Percentiles rank a stretch among this genome's conserved stretches.
Evolutionary conservation across 441 rosid species (phyloP).

Genomic region (Gossypium gossypioides): DNA sequence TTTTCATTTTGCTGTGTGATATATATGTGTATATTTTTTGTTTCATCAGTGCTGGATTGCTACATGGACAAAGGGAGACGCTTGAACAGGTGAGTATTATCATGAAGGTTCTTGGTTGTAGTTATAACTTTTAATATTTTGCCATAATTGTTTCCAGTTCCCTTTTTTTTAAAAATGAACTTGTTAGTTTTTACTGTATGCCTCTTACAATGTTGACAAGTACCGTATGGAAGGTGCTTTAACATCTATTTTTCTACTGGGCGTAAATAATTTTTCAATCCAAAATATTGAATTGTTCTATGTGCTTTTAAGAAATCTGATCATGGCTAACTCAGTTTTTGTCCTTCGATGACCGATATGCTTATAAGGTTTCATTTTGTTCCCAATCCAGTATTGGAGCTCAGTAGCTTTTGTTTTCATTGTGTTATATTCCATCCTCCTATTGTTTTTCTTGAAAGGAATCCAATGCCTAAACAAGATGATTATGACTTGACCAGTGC

Average conservation of each 20-base stretch:
- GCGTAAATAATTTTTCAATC: background rate
- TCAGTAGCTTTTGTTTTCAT: too few relatives aligned
- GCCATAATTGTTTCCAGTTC: background rate
- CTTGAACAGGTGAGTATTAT: constrained; percentile 57
- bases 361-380: background rate
- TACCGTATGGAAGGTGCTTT: background rate
- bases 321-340: background rate
- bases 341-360: background rate
- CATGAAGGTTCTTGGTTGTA: background rate
- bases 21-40: constrained; percentile 14
- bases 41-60: constrained; percentile 60
- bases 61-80: constrained; percentile 82
- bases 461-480: background rate
- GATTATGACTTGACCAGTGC: background rate
- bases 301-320: background rate
- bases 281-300: background rate
- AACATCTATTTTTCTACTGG: background rate
- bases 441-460: background rate
- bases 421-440: background rate
- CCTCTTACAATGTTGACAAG: background rate
- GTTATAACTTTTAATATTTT: background rate
- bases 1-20: constrained; percentile 9
- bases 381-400: background rate
- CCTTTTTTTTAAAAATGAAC: background rate
- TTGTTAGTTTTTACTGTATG: background rate